Conservation (phyloP, 495 filamentous ascomycete genomes). For the Talaromyces thailandensis region DNA sequence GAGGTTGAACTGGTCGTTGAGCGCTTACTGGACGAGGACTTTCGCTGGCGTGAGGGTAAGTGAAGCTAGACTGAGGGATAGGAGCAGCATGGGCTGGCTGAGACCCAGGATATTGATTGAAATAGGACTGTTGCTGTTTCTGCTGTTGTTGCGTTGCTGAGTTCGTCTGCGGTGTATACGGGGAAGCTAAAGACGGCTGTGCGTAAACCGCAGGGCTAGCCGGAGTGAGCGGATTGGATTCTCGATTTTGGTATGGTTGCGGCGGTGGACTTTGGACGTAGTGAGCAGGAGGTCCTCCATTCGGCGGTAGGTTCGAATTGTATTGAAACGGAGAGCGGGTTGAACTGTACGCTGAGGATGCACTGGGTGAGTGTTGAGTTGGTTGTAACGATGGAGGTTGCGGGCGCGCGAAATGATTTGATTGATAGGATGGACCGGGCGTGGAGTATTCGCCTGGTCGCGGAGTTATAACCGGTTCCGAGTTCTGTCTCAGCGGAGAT, state of each 20-base stretch:
- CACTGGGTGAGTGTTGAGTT: slow-evolving; percentile 30
- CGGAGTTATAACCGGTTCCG: slow-evolving; percentile 12
- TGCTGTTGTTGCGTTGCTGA: slow-evolving; percentile 22
- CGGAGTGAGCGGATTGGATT: slow-evolving; percentile 22
- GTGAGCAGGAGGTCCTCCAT: slow-evolving; percentile 22
- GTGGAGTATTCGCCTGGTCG: slow-evolving; percentile 4
- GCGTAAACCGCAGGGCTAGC: slow-evolving; percentile 17
- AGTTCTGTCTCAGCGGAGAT: slow-evolving; percentile 11
- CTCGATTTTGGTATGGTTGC: slow-evolving; percentile 29
- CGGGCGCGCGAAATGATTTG: slow-evolving; percentile 25
- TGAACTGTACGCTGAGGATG: slow-evolving; percentile 31
- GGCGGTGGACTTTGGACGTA: slow-evolving; percentile 29
- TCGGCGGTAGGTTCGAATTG: slow-evolving; percentile 23
- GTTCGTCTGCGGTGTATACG: slow-evolving; percentile 26
- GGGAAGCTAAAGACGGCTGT: slow-evolving; percentile 23
- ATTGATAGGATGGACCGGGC: slow-evolving; percentile 13
- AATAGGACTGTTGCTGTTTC: slow-evolving; percentile 25
- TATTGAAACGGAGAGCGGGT: slow-evolving; percentile 40
- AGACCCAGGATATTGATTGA: slow-evolving; percentile 31
- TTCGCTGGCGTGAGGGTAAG: slow-evolving; percentile 27
- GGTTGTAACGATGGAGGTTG: slow-evolving; percentile 34
- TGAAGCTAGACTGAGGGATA: slow-evolving; percentile 27
- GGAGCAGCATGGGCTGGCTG: slow-evolving; percentile 40
- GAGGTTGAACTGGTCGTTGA: slow-evolving; percentile 23
- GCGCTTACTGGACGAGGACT: slow-evolving; percentile 30